Evolutionary conservation across 2,329 filamentous ascomycete genomes (phyloP).

Genomic region (Cyanodermella asteris): DNA sequence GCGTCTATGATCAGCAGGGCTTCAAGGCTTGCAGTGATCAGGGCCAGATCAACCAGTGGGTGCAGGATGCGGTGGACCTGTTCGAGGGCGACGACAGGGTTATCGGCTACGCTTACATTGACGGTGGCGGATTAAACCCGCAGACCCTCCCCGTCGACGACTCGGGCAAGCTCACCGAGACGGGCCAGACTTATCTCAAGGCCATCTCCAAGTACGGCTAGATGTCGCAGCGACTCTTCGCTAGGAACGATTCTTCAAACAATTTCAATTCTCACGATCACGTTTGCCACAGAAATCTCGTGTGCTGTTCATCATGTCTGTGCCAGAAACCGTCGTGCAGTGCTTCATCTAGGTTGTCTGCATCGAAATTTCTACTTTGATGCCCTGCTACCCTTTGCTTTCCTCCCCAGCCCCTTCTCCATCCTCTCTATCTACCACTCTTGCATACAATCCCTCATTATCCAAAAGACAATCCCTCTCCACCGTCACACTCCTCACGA

Average conservation of each 20-base stretch:
- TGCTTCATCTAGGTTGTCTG: background rate
- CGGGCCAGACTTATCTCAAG: background rate
- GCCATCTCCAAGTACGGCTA: background rate
- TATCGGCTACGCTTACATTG: background rate
- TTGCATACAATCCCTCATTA: conserved; percentile 13
- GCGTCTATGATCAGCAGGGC: too few species aligned
- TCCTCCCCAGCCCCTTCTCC: background rate
- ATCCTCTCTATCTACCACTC: conserved; percentile 14
- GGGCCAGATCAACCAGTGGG: too few species aligned
- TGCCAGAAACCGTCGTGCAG: background rate
- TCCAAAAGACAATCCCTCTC: conserved; percentile 11
- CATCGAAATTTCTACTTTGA: background rate
- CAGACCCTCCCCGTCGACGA: background rate
- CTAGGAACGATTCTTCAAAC: background rate
- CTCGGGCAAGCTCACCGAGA: background rate
- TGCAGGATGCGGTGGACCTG: too few species aligned
- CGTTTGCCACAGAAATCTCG: background rate
- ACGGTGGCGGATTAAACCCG: background rate
- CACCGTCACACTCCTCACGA: background rate
- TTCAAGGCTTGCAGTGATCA: too few species aligned
- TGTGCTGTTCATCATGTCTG: background rate
- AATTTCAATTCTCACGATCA: background rate
- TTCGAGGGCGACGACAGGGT: too few species aligned
- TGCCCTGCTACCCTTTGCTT: background rate
- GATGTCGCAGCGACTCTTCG: too few species aligned